Base-by-base conservation (phyloP, 371 early-diverging fungal genomes). In the Conidiobolus coronatus region DNA sequence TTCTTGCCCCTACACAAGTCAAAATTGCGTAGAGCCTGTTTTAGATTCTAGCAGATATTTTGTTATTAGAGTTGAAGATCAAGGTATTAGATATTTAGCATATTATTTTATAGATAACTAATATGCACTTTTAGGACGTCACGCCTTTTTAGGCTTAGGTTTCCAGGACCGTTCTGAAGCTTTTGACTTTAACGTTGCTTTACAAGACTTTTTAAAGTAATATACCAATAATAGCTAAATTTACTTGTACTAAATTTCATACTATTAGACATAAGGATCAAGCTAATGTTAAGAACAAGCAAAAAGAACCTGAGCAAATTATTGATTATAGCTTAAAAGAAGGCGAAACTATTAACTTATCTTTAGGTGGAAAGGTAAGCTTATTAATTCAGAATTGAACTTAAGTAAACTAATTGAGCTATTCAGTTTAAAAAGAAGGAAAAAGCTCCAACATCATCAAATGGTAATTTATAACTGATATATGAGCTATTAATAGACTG, bases 31-130 rank as follows among this genome's bases (percentile, higher is more conserved):
- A 1, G 89, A 88, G 58, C 70, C 80, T n/a, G 92, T 88, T 13
- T 59, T 73, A 19, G 92, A 91, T 55, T 85, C 86, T 12, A 75
- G 75, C 44, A 73, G 92, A n/a, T 91, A 88, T 60, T 91, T 91
- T 76, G 89, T 86, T 2, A 59, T 91, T 37, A 73, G 70, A 49
- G 71, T 91, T 14, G 83, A 79, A 52, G 82, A 81, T 59, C 70
- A 65, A 55, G 83, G 77, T 70, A 58, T 40, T 48, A 29, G 2
- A 12, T 51, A 4, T 8, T 23, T 21, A 15, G 17, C 34, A 23
- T 13, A 23, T 20, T 8, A 5, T 41, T 0, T 6, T 18, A 33
- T 40, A 43, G 14, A 38, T 55, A 36, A 18, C 33, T 5, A 2
- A 29, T 12, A 29, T 14, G 17, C 15, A 21, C 6, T 50, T 17